Conservation (phyloP, 768 basidiomycete genomes). For the Hypholoma sublateritium region DNA sequence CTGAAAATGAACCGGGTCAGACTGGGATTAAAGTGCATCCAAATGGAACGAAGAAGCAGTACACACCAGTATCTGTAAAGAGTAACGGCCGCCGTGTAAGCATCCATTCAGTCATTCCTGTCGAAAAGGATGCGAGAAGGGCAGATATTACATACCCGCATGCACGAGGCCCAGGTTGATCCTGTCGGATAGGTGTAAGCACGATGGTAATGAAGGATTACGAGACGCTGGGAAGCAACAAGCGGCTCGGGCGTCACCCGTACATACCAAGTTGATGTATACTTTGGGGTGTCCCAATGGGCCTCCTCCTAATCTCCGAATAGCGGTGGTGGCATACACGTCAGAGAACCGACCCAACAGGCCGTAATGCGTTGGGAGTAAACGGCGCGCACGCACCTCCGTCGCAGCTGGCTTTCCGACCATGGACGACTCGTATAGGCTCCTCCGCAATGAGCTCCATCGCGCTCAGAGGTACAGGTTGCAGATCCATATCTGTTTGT, state of each 20-base stretch:
- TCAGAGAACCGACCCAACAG: conserved; percentile 8
- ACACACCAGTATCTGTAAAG: conserved; percentile 48
- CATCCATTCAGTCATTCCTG: conserved; percentile 12
- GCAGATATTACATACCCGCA: conserved; percentile 73
- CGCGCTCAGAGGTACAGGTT: conserved; percentile 87
- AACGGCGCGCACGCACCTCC: conserved; percentile 65
- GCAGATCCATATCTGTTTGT: conserved; percentile 84
- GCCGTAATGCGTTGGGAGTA: neutral
- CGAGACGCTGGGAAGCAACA: neutral
- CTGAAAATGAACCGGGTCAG: conserved; percentile 39
- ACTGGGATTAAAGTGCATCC: neutral
- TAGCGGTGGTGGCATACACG: conserved; percentile 1
- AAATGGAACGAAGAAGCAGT: conserved; percentile 4
- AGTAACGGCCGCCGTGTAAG: conserved; percentile 6
- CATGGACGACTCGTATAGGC: conserved; percentile 79
- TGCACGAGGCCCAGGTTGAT: conserved; percentile 81
- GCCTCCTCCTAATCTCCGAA: conserved; percentile 69
- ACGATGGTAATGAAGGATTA: neutral
- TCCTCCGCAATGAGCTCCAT: conserved; percentile 88
- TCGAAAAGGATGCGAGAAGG: conserved; percentile 9
- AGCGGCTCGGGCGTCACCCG: neutral
- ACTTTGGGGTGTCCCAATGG: conserved; percentile 96
- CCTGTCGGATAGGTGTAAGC: conserved; percentile 44
- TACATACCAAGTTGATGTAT: conserved; percentile 88
- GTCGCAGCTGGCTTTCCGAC: conserved; percentile 88